Evolutionary conservation across 371 early-diverging fungal genomes (phyloP).

Genomic region (Lichtheimia ramosa): DNA sequence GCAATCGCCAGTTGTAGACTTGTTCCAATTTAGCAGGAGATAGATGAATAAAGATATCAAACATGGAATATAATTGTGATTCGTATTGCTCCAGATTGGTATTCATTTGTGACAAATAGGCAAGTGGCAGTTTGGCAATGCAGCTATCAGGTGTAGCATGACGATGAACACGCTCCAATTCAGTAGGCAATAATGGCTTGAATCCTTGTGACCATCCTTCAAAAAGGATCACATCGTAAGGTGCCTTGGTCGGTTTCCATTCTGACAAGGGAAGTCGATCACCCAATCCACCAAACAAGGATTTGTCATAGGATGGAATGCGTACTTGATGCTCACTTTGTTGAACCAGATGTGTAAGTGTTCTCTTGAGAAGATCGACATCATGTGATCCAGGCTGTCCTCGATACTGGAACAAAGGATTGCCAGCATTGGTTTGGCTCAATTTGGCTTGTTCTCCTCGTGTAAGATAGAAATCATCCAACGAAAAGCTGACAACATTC

Average conservation of each 20-base stretch:
- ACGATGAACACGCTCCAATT: slow-evolving; percentile 28
- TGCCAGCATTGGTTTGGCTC: slow-evolving; percentile 50
- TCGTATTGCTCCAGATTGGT: slow-evolving; percentile 55
- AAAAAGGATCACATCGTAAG: slow-evolving; percentile 81
- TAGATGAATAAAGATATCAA: slow-evolving; percentile 82
- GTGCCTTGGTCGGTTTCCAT: slow-evolving; percentile 59
- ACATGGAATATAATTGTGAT: slow-evolving; percentile 50
- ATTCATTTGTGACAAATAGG: slow-evolving; percentile 56
- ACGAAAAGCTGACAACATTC: slow-evolving; percentile 65
- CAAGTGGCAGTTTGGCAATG: slow-evolving; percentile 20
- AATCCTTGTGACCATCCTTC: slow-evolving; percentile 97
- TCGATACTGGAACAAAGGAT: slow-evolving; percentile 73
- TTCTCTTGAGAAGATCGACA: slow-evolving; percentile 53
- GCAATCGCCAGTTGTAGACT: slow-evolving; percentile 83
- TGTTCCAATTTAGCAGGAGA: slow-evolving; percentile 56
- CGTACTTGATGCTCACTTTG: slow-evolving; percentile 25
- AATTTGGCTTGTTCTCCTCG: slow-evolving; percentile 62
- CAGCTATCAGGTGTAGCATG: slow-evolving; percentile 4
- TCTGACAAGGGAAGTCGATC: slow-evolving; percentile 62
- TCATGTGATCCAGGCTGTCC: slow-evolving; percentile 94
- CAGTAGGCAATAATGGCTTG: slow-evolving; percentile 48
- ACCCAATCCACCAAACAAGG: slow-evolving; percentile 72
- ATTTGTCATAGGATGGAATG: slow-evolving; percentile 85
- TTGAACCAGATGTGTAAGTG: slow-evolving; percentile 49
- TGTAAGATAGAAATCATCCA: slow-evolving; percentile 89